Base-by-base conservation (phyloP, 2,329 filamentous ascomycete genomes). In the Hypoxylon sp. region DNA sequence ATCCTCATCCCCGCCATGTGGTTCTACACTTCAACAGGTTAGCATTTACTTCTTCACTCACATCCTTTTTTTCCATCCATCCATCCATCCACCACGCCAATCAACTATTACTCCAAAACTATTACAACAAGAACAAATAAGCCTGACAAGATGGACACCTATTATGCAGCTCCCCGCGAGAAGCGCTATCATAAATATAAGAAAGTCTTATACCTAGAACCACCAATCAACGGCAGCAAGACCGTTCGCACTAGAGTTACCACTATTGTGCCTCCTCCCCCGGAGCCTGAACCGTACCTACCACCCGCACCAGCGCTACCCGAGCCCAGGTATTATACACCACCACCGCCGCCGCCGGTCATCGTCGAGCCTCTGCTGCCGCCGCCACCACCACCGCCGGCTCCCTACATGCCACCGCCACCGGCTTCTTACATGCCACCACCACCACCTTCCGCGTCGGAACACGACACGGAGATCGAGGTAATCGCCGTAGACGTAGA, bases 401-500 rank as follows among this genome's bases (percentile, higher is more conserved):
- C 53, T 2, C 57, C 50, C 4, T 51, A 47, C 32, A 38, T 45
- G 5, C 55, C 53, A 3, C 53, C 48, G 13, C 60, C 55, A 1
- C 38, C 42, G 5, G 55, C 53, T 3, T 51, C 51, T 13, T 59
- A 54, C 1, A 49, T 57, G 51, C 47, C 53, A n/a, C n/a, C n/a
- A 1, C 38, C 42, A 4, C 57, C 53, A 3, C 51, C 51, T 13
- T 59, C 55, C 1, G 50, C 57, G 51, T 45, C 53, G n/a, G 53
- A 51, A 46, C 61, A 41, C 13, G 65, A 61, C 29, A 58, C 45
- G 61, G 68, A 59, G 15, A 74, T 75, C 51, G 73, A 76, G 58
- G 71, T 75, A 34, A 75, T 75, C 48, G 71, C 72, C 41, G 73
- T 76, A 2, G 71, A 75, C 63, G 67, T 76, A 21, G 73, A 75